Conservation (phyloP, 306 rosid genomes). For the Arachis stenosperma region DNA sequence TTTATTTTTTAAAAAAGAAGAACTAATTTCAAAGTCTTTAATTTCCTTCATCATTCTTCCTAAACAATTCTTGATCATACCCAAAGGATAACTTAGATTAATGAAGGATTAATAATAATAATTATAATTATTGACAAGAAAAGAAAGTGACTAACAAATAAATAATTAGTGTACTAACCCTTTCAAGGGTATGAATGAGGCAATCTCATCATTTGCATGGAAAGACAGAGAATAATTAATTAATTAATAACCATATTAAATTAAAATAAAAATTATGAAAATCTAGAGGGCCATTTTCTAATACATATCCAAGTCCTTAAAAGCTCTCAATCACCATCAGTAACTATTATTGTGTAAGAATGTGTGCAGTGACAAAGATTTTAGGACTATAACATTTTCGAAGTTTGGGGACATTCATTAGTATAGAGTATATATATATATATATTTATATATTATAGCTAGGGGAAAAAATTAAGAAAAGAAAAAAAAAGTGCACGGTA, state of each 20-base stretch:
- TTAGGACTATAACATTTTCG: conserved; percentile 44
- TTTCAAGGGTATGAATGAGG: conserved; percentile 39
- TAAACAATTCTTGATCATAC: conserved; percentile 32
- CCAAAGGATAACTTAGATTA: conserved; percentile 20
- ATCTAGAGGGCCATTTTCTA: conserved; percentile 32
- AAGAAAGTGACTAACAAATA: conserved; percentile 28
- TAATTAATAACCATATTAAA: conserved; percentile 30
- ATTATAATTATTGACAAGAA: neutral
- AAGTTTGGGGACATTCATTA: conserved; percentile 45
- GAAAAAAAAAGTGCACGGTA: conserved; percentile 13
- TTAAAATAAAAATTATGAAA: conserved; percentile 9
- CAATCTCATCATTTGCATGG: conserved; percentile 50
- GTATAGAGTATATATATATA: neutral
- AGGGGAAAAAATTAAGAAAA: no score
- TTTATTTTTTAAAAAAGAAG: neutral
- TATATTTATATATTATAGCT: no score
- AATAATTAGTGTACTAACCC: conserved; percentile 40
- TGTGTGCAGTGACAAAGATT: conserved; percentile 46
- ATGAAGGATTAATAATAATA: no score
- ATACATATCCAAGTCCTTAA: conserved; percentile 29
- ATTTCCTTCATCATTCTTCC: neutral
- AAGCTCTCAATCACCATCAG: conserved; percentile 58
- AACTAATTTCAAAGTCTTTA: neutral
- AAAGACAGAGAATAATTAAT: conserved; percentile 37
- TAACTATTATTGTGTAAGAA: conserved; percentile 56